Base-by-base conservation (phyloP, 1,139 yeast genomes). In the Torulaspora pretoriensis region DNA sequence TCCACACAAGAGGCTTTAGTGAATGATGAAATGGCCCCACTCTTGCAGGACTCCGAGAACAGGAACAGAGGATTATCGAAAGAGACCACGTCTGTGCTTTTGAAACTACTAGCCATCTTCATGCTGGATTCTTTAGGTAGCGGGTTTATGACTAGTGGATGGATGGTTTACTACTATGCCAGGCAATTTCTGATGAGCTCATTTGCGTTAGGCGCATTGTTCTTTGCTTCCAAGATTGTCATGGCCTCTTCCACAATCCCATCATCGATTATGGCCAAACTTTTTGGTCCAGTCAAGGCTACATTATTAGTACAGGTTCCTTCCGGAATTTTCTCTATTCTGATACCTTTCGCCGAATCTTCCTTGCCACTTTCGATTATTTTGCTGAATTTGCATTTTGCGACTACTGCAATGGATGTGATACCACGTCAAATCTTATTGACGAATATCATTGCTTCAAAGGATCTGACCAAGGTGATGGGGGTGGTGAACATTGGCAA, bases 401-500 rank as follows among this genome's bases (percentile, higher is more conserved):
- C 65, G 10, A 68, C 89, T 1, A 72, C 81, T 2, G 77, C 89
- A 0, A 87, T 88, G 92, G 97, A 89, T 61, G 96, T 88, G 24
- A 94, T 88, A 1, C 96, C 96, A 6, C 74, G 97, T 43, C 96
- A 88, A 63, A 78, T 88, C 3, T 69, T 89, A 35, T 66, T 88
- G 31, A 80, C 95, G 0, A 75, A 86, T 2, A 70, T 87, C 14
- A 80, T 89, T 43, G 74, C 74, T 12, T 72, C 75, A 8, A 65
- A 71, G 9, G 94, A 86, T 46, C 68, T 89, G 37, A 80, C 95
- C 3, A 77, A 74, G 55, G 92, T 84, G 2, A 76, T 89, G 81
- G 96, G 96, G 1, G 71, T 84, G 2, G 95, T 88, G 3, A 88
- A 88, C 58, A 81, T 88, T 30, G 89, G 85, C 22, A 88, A 88